phyloP scores from a whole-genome alignment of 202 grass and related monocot species.

The Zizania palustris region DNA sequence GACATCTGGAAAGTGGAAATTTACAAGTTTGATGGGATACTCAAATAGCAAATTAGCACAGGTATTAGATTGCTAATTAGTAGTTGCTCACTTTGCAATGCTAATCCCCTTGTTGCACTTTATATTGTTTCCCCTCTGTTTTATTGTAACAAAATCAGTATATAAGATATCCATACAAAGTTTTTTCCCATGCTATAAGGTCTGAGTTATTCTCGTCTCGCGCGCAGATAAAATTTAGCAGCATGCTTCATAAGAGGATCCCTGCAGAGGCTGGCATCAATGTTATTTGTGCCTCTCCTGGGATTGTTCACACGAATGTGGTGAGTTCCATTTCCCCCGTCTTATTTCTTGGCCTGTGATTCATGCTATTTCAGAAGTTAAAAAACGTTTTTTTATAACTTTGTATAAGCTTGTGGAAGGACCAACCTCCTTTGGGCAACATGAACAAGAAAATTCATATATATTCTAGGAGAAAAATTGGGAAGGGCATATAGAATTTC shows the following conservation, averaged over 20 bases:
- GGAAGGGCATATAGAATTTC: background rate
- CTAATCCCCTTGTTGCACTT: background rate
- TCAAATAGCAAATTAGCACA: conserved; percentile 99
- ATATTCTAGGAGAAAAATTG: background rate
- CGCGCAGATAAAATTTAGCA: conserved; percentile 87
- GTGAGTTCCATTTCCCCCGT: conserved; percentile 55
- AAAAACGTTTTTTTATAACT: background rate
- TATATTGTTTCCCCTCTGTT: background rate
- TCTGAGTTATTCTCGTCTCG: conserved; percentile 38
- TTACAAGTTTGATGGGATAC: conserved; percentile 77
- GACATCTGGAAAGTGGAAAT: conserved; percentile 74
- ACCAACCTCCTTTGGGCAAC: background rate
- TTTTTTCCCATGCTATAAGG: conserved; percentile 26
- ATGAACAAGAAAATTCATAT: background rate
- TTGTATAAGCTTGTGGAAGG: background rate
- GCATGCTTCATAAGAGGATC: conserved; percentile 95
- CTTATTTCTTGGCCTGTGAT: conserved; percentile 11
- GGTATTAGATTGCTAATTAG: conserved; percentile 50
- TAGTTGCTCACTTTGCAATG: background rate
- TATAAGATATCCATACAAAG: background rate
- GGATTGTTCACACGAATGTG: conserved; percentile 94
- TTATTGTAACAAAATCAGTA: background rate
- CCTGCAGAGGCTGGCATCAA: conserved; percentile 83
- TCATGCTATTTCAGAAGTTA: conserved; percentile 4
- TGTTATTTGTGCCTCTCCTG: conserved; percentile 72